Evolutionary conservation across 192 early-diverging fungal genomes (phyloP), one percentile per base, ranked within the genome.

Genomic region (Thamnidium elegans): DNA sequence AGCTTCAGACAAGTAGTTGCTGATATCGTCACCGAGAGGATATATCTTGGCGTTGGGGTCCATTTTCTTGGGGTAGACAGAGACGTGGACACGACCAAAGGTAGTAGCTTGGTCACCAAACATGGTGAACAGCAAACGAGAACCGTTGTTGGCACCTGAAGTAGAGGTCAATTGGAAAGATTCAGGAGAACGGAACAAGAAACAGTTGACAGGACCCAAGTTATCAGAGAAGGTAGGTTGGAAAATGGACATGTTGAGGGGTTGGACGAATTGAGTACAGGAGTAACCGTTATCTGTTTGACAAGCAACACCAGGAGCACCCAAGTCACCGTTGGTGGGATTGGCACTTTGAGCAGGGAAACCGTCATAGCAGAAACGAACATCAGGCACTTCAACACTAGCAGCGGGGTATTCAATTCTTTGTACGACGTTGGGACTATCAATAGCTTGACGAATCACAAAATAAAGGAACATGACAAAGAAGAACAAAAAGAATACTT

Each of bases 291-390:
- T 59, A 21, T 73, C 55, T 21, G 71, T 73, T 21, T 58, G 48
- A 43, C 71, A 73, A 34, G 55, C 32, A 21, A 73, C 62, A 32
- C 62, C 66, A 52, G 71, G 66, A 20, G 62, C 47, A 36, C 62
- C 53, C 6, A 32, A 10, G 44, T 65, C 58, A 44, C 58, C 58
- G 8, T 59, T 64, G 6, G 23, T 23, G 2, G 34, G 19, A 10
- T 15, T 31, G 8, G 63, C 4, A 32, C 62, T 20, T 17, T 67
- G 31, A 3, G 19, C 21, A 7, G 58, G 14, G 43, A 53, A 73
- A 26, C 71, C 71, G 60, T 73, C 71, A 48, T 68, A 73, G 36
- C 71, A 73, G 55, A 73, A 73, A 4, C 71, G 71, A 53, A 73
- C 63, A 68, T 73, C 71, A 9, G 71, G 71, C 6, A 68, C 62